Base-by-base conservation (phyloP, 164 flowering plant genomes). In the Protea cynaroides region DNA sequence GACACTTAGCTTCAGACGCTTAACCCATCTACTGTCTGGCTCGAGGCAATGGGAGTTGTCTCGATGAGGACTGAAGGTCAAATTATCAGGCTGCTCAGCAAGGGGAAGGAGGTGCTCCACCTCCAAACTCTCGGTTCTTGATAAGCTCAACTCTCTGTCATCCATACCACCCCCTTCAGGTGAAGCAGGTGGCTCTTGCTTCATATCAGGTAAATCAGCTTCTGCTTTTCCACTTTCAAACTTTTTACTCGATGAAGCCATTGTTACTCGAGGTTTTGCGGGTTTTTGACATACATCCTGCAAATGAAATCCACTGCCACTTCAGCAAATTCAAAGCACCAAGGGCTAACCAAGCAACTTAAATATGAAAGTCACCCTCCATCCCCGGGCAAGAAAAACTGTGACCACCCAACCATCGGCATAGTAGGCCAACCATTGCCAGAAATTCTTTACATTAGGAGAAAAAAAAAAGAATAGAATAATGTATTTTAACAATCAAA, bases 121-220 rank as follows among this genome's bases (percentile, higher is more conserved):
- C 59, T 79, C 88, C 71, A 92, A 74, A 72, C 89, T 88, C 65
- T 85, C 85, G 53, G 96, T 87, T 67, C 75, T 79, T 25, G 92
- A 90, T 29, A 83, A 25, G 68, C 81, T 83, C 25, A 81, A 72
- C 43, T 76, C 84, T 46, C 61, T 67, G 19, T 69, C 63, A 10
- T 75, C 78, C 13, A 54, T 52, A 17, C 74, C 62, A 59, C 66
- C 65, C 22, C 65, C 73, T 44, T 49, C 57, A 50, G 68, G 68
- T 19, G 70, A 68, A 65, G 70, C 69, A 53, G 76, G 73, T 70
- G 64, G 71, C 69, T 65, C 81, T 67, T 73, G 63, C 71, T 81
- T 81, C 21, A 76, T 74, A 62, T 79, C 87, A 52, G 78, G 84
- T 63, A 77, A 29, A 25, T 65, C 76, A 9, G 62, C 46, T 25